Base-by-base conservation (phyloP, 805 yeast species). In the Candida pseudoglaebosa region DNA sequence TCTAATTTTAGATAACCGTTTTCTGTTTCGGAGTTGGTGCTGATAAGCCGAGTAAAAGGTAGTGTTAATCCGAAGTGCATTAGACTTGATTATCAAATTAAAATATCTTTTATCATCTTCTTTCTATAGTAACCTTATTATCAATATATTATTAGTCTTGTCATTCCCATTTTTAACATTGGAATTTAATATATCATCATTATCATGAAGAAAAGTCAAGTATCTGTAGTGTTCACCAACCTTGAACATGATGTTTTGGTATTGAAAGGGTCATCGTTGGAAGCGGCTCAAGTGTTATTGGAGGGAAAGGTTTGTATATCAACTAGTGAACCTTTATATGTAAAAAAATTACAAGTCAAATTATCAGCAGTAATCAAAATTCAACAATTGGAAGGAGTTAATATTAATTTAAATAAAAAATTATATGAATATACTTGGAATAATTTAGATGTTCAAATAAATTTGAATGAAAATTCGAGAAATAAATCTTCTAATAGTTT, bases 371-470 rank as follows among this genome's bases (percentile, higher is more conserved):
- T 81, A 2, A 54, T 89, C 39, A 72, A 81, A 36, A 56, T 88
- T 35, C 75, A 78, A 47, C 81, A 88, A 78, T 72, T 73, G 0
- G 88, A 84, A 12, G 64, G 67, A 12, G 69, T 67, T 28, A 67
- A 76, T 10, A 57, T 64, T 35, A 69, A 70, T 32, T 77, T 74
- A 51, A 84, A 81, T 39, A 78, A 75, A 49, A 69, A 76, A 30
- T 58, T 91, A 12, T 90, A 75, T 56, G 95, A 88, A 49, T 82
- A 84, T 54, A 71, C 66, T 30, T 87, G 95, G 96, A 88, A 83
- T 47, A 72, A 78, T 47, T 65, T 75, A 19, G 84, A 81, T 41
- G 61, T 82, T 33, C 70, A 71, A 42, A 68, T 65, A 40, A 57
- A 67, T 38, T 52, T 67, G 44, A 52, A 54, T 45, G 64, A 55